Evolutionary conservation across 495 filamentous ascomycete species (phyloP), one percentile per base, ranked within the genome.

Genomic region (Aspergillus bridgeri): DNA sequence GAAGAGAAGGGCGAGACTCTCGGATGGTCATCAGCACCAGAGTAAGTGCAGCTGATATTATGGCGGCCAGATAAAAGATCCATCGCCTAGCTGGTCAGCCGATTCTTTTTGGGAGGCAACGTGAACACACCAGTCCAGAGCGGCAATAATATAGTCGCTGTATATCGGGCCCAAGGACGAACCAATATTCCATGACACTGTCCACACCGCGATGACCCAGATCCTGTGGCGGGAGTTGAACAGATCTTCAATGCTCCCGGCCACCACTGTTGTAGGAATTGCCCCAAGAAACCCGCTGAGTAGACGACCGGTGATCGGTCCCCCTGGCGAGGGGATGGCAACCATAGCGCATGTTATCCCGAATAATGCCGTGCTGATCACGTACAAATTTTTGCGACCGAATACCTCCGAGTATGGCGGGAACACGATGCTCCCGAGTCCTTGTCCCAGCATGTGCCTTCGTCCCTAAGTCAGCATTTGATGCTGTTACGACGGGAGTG

Each of bases 221-320:
- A 80, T 71, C 11, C 79, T 65, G 15, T 56, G 62, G 50, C 65
- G 63, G 3, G 67, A 65, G 50, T 75, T 69, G 61, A 69, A 81
- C 62, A 80, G 73, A 56, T 81, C 78, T 50, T 82, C 79, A 53
- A 83, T 74, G 24, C 73, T 80, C 2, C 80, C 79, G 0, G 72
- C 69, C 3, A 79, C 68, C 1, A 83, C 72, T 11, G 76, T 72
- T 0, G 74, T 66, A 3, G 79, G 79, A 1, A 82, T 69, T 15
- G 79, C 73, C 0, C 78, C 80, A 6, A 77, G 60, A 7, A 77
- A 52, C 0, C 79, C 80, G 2, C 73, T 71, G 6, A 78, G 18
- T 42, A 77, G 67, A 18, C 80, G 71, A 46, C 77, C 73, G 13
- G 74, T 50, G 6, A 78, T 59, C 1, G 75, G 67, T 0, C 53